Evolutionary conservation across 1,139 yeast species (phyloP).

Genomic region (Taphrina communis): DNA sequence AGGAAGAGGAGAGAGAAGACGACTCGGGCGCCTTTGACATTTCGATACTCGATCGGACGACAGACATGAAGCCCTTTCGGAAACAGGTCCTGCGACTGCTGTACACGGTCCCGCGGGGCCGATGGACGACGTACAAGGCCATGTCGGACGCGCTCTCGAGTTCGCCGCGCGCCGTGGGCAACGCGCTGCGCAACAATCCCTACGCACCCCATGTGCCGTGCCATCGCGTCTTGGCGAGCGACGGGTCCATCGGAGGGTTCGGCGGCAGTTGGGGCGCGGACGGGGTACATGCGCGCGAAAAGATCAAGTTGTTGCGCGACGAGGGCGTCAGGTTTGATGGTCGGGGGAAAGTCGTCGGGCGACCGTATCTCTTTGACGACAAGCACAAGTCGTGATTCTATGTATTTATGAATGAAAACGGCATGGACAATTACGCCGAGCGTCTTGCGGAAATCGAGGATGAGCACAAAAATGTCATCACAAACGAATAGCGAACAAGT

Average conservation of each 20-base stretch:
- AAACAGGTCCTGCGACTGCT: conserved; percentile 13
- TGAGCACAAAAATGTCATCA: no score
- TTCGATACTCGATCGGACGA: not conserved
- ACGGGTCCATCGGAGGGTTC: conserved; percentile 34
- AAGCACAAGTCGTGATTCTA: not conserved
- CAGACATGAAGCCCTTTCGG: conserved; percentile 10
- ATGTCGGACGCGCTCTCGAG: conserved; percentile 22
- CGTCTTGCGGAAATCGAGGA: no score
- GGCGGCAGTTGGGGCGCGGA: conserved; percentile 43
- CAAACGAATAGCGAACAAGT: no score
- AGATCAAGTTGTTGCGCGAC: not conserved
- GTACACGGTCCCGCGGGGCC: conserved; percentile 16
- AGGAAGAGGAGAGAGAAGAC: not conserved
- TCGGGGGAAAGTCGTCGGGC: conserved; percentile 20
- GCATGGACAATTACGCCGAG: no score
- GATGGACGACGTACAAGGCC: conserved; percentile 26
- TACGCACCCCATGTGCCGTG: conserved; percentile 32
- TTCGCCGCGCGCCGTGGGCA: conserved; percentile 36
- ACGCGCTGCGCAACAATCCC: conserved; percentile 27
- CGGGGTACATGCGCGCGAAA: conserved; percentile 38
- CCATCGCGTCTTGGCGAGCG: conserved; percentile 27
- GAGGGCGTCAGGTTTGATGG: conserved; percentile 34
- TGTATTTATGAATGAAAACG: no score
- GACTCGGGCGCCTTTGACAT: conserved; percentile 10
- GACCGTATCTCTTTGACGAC: conserved; percentile 7